phyloP scores from a whole-genome alignment of 1,284 basidiomycete species.

The Heliocybe sulcata region DNA sequence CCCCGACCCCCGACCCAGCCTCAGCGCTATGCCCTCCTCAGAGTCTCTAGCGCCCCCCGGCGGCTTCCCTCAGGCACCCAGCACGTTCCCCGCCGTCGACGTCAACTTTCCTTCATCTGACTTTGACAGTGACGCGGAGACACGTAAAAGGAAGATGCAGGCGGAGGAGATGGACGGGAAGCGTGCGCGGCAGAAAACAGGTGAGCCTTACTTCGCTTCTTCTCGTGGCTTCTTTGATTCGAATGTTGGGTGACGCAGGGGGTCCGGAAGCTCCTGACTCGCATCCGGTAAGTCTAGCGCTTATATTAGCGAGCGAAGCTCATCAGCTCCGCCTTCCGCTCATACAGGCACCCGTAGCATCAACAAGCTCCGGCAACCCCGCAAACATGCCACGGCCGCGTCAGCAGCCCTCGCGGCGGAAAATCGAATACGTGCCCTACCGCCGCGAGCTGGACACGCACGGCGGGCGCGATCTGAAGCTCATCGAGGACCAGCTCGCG shows the following conservation, averaged over 20 bases:
- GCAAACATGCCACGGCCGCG: slow-evolving; percentile 11
- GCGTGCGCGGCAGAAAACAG: slow-evolving; percentile 61
- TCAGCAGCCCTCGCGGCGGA: slow-evolving; percentile 50
- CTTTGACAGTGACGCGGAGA: slow-evolving; percentile 39
- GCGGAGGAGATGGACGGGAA: slow-evolving; percentile 60
- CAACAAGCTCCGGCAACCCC: slow-evolving; percentile 4
- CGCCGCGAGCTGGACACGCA: slow-evolving; percentile 71
- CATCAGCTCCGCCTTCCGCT: not conserved
- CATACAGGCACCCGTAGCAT: not conserved
- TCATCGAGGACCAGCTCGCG: slow-evolving; percentile 57
- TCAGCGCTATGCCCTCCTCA: not conserved
- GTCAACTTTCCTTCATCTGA: not conserved
- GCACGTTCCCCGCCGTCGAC: not conserved
- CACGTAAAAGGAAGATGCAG: slow-evolving; percentile 63
- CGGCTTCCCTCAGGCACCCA: not conserved
- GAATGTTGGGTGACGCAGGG: not conserved
- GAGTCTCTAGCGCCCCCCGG: not conserved
- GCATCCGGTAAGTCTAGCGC: not conserved
- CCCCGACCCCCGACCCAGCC: not conserved
- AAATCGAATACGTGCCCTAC: slow-evolving; percentile 88
- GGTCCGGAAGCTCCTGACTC: not conserved
- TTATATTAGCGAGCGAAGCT: not conserved
- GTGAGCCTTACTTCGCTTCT: slow-evolving; percentile 27
- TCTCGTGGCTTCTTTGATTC: not conserved
- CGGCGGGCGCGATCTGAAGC: slow-evolving; percentile 79